These are phyloP conservation scores for Begonia peltatifolia DNA, from an alignment of 306 rosid species.

Conservation along the genomic window DNA sequence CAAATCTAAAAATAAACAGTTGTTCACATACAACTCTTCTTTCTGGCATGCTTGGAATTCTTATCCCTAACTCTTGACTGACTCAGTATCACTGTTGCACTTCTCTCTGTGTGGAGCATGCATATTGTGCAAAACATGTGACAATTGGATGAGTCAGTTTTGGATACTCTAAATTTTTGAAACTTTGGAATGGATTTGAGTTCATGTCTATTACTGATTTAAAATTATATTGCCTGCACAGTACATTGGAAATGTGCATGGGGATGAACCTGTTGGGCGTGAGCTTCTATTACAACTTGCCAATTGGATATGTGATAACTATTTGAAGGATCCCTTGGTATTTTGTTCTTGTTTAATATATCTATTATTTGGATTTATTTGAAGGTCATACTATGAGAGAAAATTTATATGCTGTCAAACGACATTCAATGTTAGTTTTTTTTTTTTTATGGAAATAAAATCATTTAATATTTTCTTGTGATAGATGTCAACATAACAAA, in stretches of 20 bases:
- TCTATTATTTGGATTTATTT: neutral
- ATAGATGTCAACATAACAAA: too few species aligned
- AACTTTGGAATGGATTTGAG: too few species aligned
- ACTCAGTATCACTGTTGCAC: conserved; percentile 1
- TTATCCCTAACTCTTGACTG: neutral
- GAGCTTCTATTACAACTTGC: conserved; percentile 73
- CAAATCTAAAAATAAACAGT: too few species aligned
- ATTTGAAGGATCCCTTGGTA: conserved; percentile 78
- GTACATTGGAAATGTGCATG: conserved; percentile 95
- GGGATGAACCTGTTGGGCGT: conserved; percentile 95
- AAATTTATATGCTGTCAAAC: too few species aligned
- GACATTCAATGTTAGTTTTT: too few species aligned
- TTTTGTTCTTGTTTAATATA: conserved; percentile 5
- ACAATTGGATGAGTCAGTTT: too few species aligned
- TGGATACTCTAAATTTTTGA: too few species aligned
- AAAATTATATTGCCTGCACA: conserved; percentile 25
- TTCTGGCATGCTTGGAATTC: neutral
- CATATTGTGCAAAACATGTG: too few species aligned
- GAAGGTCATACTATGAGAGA: neutral
- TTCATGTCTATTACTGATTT: neutral
- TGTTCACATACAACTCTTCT: too few species aligned
- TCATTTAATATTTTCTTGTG: too few species aligned
- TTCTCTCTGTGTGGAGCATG: too few species aligned
- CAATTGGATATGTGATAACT: conserved; percentile 88
- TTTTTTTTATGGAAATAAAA: too few species aligned